Base-by-base conservation (phyloP, 2,329 filamentous ascomycete species). In the Monilinia laxa region DNA sequence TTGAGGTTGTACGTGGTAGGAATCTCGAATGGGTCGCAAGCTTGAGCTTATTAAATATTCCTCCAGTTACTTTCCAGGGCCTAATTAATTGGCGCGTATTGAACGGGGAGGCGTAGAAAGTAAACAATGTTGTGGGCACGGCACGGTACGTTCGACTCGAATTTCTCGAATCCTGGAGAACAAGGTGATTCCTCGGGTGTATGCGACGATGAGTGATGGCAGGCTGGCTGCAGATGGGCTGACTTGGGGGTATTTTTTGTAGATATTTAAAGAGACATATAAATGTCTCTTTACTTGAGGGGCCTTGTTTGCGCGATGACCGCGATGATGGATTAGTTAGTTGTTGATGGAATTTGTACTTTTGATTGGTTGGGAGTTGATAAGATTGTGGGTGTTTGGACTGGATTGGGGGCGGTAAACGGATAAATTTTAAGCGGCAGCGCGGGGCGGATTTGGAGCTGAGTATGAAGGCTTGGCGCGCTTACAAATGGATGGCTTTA, bases 231-330 rank as follows among this genome's bases (percentile, higher is more conserved):
- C 58, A 62, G 58, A 51, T 25, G n/a, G 28, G n/a, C 58, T 12
- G 58, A 25, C 45, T 51, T 51, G 47, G 20, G 31, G 31, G 31
- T 20, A 23, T 49, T 40, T 49, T 20, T 11, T 56, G 53, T 20
- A 40, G 31, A 31, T 40, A 56, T 20, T 51, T 35, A 62, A 62
- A 38, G 28, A 38, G 28, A 51, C 31, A 51, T 52, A 11, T 38
- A 28, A 12, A 38, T 62, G 58, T n/a, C 45, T 62, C 14, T 62
- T 51, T 62, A 38, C 51, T 62, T 51, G 14, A 58, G 45, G 23
- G 40, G 49, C 31, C 42, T 28, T 52, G 53, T 45, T 64, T 68
- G 66, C 68, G 68, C 66, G 62, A 69, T 51, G 51, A 49, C 53
- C 57, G 38, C 49, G 62, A 55, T 18, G 58, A 38, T 66, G 38